phyloP scores from a whole-genome alignment of 441 rosid genomes.

The Cnidoscolus chayamansa region DNA sequence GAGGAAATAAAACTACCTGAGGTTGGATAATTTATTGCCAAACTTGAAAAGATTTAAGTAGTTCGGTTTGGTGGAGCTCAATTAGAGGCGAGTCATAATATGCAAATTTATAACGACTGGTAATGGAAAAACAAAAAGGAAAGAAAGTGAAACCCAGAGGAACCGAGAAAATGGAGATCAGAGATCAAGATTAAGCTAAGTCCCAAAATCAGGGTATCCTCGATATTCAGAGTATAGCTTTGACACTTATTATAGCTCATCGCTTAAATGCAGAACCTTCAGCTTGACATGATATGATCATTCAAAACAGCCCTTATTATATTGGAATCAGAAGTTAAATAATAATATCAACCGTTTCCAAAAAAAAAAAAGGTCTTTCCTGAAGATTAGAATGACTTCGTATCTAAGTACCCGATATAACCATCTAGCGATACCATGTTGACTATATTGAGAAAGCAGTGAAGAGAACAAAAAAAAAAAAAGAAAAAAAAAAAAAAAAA shows the following conservation, averaged over 20 bases:
- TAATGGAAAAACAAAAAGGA: background rate
- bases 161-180: constrained; percentile 10
- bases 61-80: background rate
- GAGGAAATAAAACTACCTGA: constrained; percentile 15
- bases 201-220: background rate
- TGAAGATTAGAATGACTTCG: no score
- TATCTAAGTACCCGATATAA: no score
- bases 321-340: no score
- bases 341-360: no score
- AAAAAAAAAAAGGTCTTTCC: no score
- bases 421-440: no score
- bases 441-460: background rate
- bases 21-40: constrained; percentile 1
- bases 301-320: background rate
- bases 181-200: constrained; percentile 3
- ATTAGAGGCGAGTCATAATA: background rate
- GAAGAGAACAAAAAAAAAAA: no score
- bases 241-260: background rate
- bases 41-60: background rate
- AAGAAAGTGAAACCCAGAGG: background rate
- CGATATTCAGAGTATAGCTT: background rate
- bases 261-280: background rate
- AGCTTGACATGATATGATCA: background rate
- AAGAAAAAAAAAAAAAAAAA: no score
- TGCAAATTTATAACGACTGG: background rate